Conservation (phyloP, 192 early-diverging fungal species). For the Coemansia sp. region DNA sequence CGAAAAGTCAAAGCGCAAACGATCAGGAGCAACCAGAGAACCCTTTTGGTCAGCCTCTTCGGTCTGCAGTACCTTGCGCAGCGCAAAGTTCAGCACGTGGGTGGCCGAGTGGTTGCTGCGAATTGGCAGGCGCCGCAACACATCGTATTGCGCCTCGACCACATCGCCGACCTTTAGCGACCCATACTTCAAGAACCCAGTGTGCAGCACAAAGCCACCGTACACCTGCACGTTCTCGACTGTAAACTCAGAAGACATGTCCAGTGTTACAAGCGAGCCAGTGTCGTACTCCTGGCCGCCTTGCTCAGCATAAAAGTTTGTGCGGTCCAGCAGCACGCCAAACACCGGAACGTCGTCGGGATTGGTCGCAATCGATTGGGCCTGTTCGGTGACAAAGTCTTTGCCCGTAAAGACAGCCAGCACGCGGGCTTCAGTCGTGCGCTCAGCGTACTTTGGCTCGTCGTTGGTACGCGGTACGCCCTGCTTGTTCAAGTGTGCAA, state of each 20-base stretch:
- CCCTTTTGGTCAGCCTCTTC: conserved; percentile 86
- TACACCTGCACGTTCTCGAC: conserved; percentile 92
- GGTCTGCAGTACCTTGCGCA: conserved; percentile 79
- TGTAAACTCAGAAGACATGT: conserved; percentile 80
- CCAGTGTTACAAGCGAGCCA: conserved; percentile 79
- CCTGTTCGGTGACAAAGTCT: conserved; percentile 39
- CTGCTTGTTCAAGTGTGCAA: conserved; percentile 80
- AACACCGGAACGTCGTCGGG: conserved; percentile 63
- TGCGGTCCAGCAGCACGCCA: conserved; percentile 89
- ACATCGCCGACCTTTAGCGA: conserved; percentile 63
- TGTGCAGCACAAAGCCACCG: conserved; percentile 94
- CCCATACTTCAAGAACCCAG: conserved; percentile 92
- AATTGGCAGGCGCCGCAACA: conserved; percentile 81
- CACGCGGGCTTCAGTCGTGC: conserved; percentile 69
- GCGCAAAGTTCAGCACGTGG: conserved; percentile 93
- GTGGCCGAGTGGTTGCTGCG: conserved; percentile 97
- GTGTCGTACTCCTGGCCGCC: conserved; percentile 96
- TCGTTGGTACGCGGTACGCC: conserved; percentile 83
- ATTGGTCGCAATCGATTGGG: conserved; percentile 30
- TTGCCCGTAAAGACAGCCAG: conserved; percentile 69
- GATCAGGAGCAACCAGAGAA: conserved; percentile 92
- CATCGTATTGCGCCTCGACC: conserved; percentile 82
- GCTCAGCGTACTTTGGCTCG: conserved; percentile 71
- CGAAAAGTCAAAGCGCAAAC: conserved; percentile 94
- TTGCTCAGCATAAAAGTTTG: conserved; percentile 97